Evolutionary conservation across 2,329 filamentous ascomycete species (phyloP).

Genomic region (Elsinoe arachidis): DNA sequence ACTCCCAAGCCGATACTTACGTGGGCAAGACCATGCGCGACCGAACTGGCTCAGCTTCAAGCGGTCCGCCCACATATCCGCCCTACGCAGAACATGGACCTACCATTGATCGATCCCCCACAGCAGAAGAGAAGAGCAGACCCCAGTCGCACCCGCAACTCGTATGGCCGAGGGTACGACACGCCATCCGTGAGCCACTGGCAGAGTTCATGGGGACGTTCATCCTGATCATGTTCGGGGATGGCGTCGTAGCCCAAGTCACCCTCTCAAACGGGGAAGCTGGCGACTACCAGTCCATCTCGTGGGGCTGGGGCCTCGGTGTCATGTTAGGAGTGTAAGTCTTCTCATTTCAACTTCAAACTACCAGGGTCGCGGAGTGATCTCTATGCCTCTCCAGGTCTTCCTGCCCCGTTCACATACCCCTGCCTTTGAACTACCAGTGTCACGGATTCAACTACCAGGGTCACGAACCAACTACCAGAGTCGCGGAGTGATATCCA

Average conservation of each 20-base stretch:
- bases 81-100: slow-evolving; percentile 20
- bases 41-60: slow-evolving; percentile 3
- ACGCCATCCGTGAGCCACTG: slow-evolving; percentile 48
- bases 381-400: too few relatives aligned
- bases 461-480: too few relatives aligned
- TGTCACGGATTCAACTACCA: too few relatives aligned
- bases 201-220: slow-evolving; percentile 62
- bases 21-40: slow-evolving; percentile 15
- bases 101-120: slow-evolving; percentile 23
- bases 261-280: slow-evolving; percentile 45
- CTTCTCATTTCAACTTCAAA: too few relatives aligned
- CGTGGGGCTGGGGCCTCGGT: slow-evolving; percentile 32
- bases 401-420: too few relatives aligned
- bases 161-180: slow-evolving; percentile 47
- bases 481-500: too few relatives aligned
- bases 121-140: slow-evolving; percentile 18
- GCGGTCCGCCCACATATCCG: slow-evolving; percentile 3
- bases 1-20: slow-evolving; percentile 11
- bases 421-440: too few relatives aligned
- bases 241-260: slow-evolving; percentile 64
- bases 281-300: slow-evolving; percentile 46
- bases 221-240: slow-evolving; percentile 59
- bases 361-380: too few relatives aligned
- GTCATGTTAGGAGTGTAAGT: slow-evolving; percentile 35
- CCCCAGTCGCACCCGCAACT: slow-evolving; percentile 26